Evolutionary conservation across 1,139 yeast genomes (phyloP).

Genomic region (Saccharomyces hybrid): DNA sequence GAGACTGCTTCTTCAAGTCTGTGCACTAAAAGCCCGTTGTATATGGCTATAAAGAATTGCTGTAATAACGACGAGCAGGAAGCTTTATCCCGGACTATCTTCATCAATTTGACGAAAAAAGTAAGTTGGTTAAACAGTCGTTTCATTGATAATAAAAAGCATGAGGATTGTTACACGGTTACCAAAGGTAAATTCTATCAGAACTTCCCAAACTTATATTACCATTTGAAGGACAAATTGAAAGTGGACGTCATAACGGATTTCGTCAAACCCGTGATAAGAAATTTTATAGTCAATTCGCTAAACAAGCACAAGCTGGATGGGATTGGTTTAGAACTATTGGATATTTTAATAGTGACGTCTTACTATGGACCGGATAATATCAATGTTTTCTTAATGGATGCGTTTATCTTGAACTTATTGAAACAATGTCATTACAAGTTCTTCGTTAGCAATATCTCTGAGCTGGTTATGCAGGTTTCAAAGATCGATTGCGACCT

Average conservation of each 20-base stretch:
- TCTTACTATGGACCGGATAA: conserved; percentile 1
- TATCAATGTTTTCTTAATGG: not conserved
- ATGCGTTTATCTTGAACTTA: not conserved
- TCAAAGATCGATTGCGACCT: not conserved
- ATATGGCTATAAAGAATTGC: not conserved
- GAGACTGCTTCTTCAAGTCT: not conserved
- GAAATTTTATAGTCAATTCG: not conserved
- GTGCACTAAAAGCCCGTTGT: not conserved
- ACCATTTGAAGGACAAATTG: conserved; percentile 3
- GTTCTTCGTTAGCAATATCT: conserved; percentile 1
- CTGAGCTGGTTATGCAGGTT: not conserved
- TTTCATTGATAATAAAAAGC: not conserved
- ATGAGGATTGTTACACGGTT: not conserved
- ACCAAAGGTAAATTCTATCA: not conserved
- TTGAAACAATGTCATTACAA: conserved; percentile 2
- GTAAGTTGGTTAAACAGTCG: conserved; percentile 2
- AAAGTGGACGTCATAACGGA: not conserved
- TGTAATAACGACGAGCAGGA: not conserved
- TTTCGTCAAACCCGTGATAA: conserved; percentile 3
- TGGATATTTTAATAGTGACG: conserved; percentile 4
- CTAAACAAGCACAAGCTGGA: not conserved
- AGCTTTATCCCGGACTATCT: not conserved
- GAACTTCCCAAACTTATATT: conserved; percentile 3
- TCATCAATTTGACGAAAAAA: not conserved
- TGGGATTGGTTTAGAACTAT: conserved; percentile 1